Percentiles rank a stretch among this genome's conserved stretches.
These are phyloP conservation scores for Aspergillus fumigatus DNA, from an alignment of 2,329 filamentous ascomycete genomes.

Conservation along the genomic window DNA sequence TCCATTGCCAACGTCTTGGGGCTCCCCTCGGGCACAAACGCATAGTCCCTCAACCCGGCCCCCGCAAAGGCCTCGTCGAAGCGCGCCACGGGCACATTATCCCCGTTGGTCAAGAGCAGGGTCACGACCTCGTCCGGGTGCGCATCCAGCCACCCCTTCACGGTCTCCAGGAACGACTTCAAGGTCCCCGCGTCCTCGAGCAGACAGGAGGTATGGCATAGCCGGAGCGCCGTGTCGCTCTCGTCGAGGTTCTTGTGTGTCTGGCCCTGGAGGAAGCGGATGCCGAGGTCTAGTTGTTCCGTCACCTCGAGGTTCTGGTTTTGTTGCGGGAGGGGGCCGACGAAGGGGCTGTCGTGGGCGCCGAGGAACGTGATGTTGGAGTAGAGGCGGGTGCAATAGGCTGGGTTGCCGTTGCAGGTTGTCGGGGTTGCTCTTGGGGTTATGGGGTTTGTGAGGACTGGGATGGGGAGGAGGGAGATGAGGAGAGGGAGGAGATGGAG, in stretches of 20 bases:
- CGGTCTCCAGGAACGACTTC: conserved; percentile 49
- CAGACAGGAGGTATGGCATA: conserved; percentile 62
- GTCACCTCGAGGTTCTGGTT: conserved; percentile 60
- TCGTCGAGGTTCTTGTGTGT: conserved; percentile 50
- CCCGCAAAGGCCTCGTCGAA: conserved; percentile 32
- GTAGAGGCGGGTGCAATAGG: conserved; percentile 55
- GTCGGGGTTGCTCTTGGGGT: conserved; percentile 1
- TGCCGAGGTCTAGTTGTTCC: conserved; percentile 56
- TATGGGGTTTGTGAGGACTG: conserved; percentile 6
- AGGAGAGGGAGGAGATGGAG: conserved; percentile 3
- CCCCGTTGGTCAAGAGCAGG: conserved; percentile 59
- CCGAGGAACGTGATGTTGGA: conserved; percentile 59
- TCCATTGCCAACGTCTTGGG: conserved; percentile 27
- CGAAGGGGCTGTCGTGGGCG: conserved; percentile 63
- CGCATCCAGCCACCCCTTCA: conserved; percentile 57
- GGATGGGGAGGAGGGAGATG: conserved; percentile 1
- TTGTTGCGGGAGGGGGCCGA: conserved; percentile 50
- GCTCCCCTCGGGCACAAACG: conserved; percentile 33
- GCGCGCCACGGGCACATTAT: conserved; percentile 33
- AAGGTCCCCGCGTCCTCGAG: conserved; percentile 58
- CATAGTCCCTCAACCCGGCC: conserved; percentile 30
- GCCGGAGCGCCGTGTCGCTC: conserved; percentile 45
- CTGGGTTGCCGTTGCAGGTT: conserved; percentile 55
- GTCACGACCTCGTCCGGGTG: conserved; percentile 60
- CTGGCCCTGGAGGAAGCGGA: conserved; percentile 62